Evolutionary conservation across 2,329 filamentous ascomycete species (phyloP).

Genomic region (Ploettnerulaceae sp.): DNA sequence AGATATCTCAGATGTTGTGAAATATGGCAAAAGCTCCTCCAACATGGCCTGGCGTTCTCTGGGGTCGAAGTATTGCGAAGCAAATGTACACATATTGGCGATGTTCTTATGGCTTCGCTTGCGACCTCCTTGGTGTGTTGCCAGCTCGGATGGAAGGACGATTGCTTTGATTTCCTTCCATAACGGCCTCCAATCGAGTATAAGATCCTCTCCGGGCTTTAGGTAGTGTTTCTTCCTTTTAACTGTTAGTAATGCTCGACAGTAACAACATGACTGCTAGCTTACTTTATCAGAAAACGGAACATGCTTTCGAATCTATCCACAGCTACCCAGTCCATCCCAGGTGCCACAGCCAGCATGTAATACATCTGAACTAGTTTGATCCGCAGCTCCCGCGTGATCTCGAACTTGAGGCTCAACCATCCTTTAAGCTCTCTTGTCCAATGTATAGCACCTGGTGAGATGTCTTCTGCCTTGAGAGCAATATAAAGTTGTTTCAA

Average conservation of each 20-base stretch:
- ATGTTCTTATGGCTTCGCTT: constrained; percentile 59
- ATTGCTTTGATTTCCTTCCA: constrained; percentile 91
- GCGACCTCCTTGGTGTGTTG: constrained; percentile 54
- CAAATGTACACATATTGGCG: constrained; percentile 84
- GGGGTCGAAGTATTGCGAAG: constrained; percentile 89
- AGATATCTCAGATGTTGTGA: constrained; percentile 88
- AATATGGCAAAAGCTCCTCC: constrained; percentile 77
- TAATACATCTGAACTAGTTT: constrained; percentile 90
- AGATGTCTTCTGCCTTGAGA: constrained; percentile 88
- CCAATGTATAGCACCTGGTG: constrained; percentile 91
- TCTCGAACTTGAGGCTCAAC: constrained; percentile 96
- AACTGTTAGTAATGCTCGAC: neutral
- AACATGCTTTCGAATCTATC: constrained; percentile 98
- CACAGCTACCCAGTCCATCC: constrained; percentile 72
- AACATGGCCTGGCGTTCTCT: constrained; percentile 76
- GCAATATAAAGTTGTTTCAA: constrained; percentile 91
- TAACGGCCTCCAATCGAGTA: constrained; percentile 86
- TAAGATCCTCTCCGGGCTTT: constrained; percentile 82
- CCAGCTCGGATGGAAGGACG: constrained; percentile 79
- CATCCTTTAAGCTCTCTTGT: constrained; percentile 92
- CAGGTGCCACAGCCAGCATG: constrained; percentile 84
- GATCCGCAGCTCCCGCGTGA: constrained; percentile 76
- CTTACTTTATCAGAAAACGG: constrained; percentile 87
- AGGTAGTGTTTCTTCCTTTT: constrained; percentile 89
- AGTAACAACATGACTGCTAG: constrained; percentile 20